phyloP scores from a whole-genome alignment of 108 stramenopile species.

The Skeletonema grethae region DNA sequence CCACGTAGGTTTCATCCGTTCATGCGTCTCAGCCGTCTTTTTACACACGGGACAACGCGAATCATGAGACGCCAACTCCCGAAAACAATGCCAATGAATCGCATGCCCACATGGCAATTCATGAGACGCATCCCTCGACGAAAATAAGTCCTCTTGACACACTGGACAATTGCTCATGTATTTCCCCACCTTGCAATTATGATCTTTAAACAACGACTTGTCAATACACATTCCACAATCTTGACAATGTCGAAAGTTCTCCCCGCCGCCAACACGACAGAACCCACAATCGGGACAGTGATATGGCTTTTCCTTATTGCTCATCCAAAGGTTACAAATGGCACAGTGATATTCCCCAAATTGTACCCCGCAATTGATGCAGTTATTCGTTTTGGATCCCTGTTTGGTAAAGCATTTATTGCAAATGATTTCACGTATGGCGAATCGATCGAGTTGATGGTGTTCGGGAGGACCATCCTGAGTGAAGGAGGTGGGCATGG shows the following conservation, averaged over 20 bases:
- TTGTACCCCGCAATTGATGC: conserved; percentile 73
- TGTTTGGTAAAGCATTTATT: conserved; percentile 78
- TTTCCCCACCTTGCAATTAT: conserved; percentile 86
- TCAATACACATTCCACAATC: conserved; percentile 92
- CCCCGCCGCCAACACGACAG: conserved; percentile 86
- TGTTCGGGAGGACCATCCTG: conserved; percentile 62
- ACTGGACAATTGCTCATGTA: conserved; percentile 91
- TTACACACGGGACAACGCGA: conserved; percentile 86
- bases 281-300: conserved; percentile 87
- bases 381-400: conserved; percentile 60
- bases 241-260: conserved; percentile 84
- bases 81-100: conserved; percentile 89
- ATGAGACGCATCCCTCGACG: conserved; percentile 70
- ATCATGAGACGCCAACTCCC: conserved; percentile 75
- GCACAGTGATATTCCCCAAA: conserved; percentile 89
- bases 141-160: conserved; percentile 88
- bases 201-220: conserved; percentile 68
- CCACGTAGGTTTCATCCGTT: conserved; percentile 87
- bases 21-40: conserved; percentile 87
- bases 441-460: conserved; percentile 75
- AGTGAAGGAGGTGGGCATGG: conserved; percentile 40
- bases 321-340: conserved; percentile 91
- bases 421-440: conserved; percentile 79
- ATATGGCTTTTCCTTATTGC: conserved; percentile 80
- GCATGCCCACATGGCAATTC: conserved; percentile 92